Percentiles rank a stretch among this genome's conserved stretches.
Evolutionary conservation across 441 rosid species (phyloP).

Genomic region (Mallotus japonicus): DNA sequence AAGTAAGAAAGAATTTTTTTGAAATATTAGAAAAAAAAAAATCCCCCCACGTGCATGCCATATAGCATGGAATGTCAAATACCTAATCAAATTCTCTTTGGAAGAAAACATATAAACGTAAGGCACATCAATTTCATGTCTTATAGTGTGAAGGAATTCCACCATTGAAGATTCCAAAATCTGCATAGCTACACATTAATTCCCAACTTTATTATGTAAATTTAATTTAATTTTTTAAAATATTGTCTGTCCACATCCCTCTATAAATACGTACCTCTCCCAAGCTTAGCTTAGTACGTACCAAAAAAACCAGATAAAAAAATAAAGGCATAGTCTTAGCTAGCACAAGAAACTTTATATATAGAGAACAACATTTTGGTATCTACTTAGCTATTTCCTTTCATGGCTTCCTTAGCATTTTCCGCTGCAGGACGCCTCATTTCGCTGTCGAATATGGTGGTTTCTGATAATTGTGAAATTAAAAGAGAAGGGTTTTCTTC

Average conservation of each 20-base stretch:
- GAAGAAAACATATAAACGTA: not conserved
- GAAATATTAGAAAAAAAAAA: too few species aligned
- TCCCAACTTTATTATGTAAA: not conserved
- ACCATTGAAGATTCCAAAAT: conserved; percentile 38
- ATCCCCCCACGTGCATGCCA: too few species aligned
- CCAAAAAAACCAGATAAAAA: not conserved
- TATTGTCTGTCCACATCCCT: not conserved
- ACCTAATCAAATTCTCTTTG: not conserved
- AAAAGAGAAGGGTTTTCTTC: conserved; percentile 18
- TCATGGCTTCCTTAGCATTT: conserved; percentile 46
- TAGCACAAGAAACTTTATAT: not conserved
- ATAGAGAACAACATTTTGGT: not conserved
- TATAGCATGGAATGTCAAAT: not conserved
- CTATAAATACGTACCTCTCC: conserved; percentile 11
- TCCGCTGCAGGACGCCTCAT: conserved; percentile 16
- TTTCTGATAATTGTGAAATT: conserved; percentile 14
- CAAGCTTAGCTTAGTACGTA: not conserved
- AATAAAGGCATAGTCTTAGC: not conserved
- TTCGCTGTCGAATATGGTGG: conserved; percentile 15
- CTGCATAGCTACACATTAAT: not conserved
- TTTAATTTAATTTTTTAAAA: too few species aligned
- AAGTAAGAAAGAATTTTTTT: too few species aligned
- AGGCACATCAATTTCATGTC: conserved; percentile 26
- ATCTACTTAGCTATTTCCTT: not conserved
- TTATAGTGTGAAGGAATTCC: conserved; percentile 43